Evolutionary conservation across 139 green algal genomes (phyloP).

Genomic region (Chlorella ohadii): DNA sequence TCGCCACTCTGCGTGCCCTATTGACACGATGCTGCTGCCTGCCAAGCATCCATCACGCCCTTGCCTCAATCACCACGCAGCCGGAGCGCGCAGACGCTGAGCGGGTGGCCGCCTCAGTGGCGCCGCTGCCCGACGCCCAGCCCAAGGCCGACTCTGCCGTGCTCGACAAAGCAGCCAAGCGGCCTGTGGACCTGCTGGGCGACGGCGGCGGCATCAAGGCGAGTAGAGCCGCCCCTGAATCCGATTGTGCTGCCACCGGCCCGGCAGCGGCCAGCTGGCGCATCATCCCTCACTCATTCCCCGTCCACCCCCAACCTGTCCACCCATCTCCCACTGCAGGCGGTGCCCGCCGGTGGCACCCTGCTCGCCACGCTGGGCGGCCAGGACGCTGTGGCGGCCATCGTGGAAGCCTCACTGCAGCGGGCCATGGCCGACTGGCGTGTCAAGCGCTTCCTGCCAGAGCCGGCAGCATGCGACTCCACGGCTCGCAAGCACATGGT

Average conservation of each 20-base stretch:
- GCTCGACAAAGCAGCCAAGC: neutral
- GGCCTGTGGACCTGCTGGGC: neutral
- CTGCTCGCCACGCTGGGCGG: neutral
- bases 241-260: too few relatives aligned
- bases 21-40: neutral
- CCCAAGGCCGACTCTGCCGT: neutral
- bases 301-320: too few relatives aligned
- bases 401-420: neutral
- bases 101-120: neutral
- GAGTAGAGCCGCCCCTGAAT: neutral
- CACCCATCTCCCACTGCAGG: neutral
- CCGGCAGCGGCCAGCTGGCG: neutral
- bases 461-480: neutral
- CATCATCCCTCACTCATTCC: neutral
- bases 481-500: neutral
- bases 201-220: neutral
- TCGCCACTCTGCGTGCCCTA: neutral
- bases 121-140: neutral
- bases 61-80: neutral
- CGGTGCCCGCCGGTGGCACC: neutral
- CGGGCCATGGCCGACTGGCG: conserved; percentile 4
- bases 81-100: neutral
- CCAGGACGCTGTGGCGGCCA: neutral
- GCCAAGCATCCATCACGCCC: neutral
- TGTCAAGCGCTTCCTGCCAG: conserved; percentile 1